Evolutionary conservation across 495 filamentous ascomycete genomes (phyloP), one percentile per base, ranked within the genome.

Genomic region (Elasticomyces elasticus): DNA sequence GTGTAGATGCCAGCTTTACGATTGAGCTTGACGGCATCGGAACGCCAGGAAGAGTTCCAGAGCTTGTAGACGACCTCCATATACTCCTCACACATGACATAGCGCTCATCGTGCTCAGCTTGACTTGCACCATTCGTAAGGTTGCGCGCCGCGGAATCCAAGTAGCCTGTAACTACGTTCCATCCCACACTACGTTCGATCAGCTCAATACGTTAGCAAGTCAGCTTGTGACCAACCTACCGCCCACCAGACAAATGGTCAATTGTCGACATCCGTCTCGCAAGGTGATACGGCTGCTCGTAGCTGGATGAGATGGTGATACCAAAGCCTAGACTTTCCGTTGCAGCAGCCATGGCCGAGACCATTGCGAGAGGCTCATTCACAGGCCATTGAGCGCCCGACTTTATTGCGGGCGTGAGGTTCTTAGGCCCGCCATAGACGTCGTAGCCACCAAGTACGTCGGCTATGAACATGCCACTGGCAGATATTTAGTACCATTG

Each of bases 91-190:
- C 81, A 81, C 38, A 79, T 69, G 17, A 72, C 76, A 64, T 87
- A 87, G 40, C 83, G 72, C 54, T 85, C 78, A 60, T 85, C 82
- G 66, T 86, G 82, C 71, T 79, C 53, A 35, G 61, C 62, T 60
- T 84, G 81, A 41, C 78, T 67, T 43, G 80, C 69, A 4, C 69
- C 65, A 42, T 68, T 67, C 25, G 79, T 78, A 24, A 85, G 51
- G 65, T 85, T 85, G 20, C 74, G 72, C 0, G 83, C 82, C 0
- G 82, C 81, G 10, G 78, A 81, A 64, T 85, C 80, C 4, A 85
- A 72, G 63, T 84, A 85, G 49, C 79, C 76, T 0, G 81, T 85
- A 0, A 86, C 83, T 48, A 86, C 76, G 67, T 85, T 84, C 82
- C 80, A 83, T 20, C 78, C 79, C 13, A 82, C 79, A 73, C 13